phyloP scores from a whole-genome alignment of 805 yeast species.

The Debaryomyces hansenii region DNA sequence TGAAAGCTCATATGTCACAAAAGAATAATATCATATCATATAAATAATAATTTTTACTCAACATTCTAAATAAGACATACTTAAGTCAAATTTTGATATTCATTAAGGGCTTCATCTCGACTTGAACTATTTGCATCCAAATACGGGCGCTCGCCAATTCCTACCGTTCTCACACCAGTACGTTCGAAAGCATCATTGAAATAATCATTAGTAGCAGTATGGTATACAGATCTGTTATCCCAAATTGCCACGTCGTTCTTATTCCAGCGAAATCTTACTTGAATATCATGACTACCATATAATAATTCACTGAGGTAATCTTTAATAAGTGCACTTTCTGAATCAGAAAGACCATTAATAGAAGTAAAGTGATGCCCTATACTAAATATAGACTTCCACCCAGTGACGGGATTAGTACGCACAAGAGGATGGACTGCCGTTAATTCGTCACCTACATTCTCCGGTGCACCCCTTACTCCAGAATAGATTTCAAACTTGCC shows the following conservation, averaged over 20 bases:
- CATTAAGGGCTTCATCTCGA: slow-evolving; percentile 5
- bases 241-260: slow-evolving; percentile 47
- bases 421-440: slow-evolving; percentile 25
- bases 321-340: slow-evolving; percentile 37
- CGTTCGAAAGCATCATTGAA: slow-evolving; percentile 2
- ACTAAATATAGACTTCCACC: slow-evolving; percentile 23
- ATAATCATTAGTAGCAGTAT: slow-evolving; percentile 10
- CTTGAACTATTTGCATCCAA: slow-evolving; percentile 6
- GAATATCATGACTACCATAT: slow-evolving; percentile 50
- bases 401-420: slow-evolving; percentile 32
- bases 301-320: slow-evolving; percentile 41
- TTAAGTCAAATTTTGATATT: not conserved
- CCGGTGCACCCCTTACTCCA: slow-evolving; percentile 22
- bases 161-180: slow-evolving; percentile 10
- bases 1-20: no score
- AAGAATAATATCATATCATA: no score
- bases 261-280: slow-evolving; percentile 50
- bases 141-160: slow-evolving; percentile 9
- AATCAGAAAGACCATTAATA: slow-evolving; percentile 6
- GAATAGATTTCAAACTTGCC: slow-evolving; percentile 29
- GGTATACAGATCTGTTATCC: slow-evolving; percentile 52
- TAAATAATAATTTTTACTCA: no score
- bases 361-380: slow-evolving; percentile 22
- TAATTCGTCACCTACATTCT: slow-evolving; percentile 16
- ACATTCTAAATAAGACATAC: no score